Conservation (phyloP, 176 grass and related monocot species). For the Rhipidocladum racemiflorum region DNA sequence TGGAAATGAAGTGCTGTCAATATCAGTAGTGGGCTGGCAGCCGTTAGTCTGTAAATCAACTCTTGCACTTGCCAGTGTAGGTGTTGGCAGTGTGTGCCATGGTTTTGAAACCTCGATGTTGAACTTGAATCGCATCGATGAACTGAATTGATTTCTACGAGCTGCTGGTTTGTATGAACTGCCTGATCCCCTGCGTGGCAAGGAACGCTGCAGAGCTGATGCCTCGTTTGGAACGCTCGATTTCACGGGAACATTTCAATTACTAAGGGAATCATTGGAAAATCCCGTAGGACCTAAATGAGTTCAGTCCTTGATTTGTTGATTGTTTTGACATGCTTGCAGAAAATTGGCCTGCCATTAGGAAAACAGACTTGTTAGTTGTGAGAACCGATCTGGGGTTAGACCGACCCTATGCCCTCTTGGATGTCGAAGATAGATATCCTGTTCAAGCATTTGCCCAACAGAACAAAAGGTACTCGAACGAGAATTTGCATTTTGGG, state of each 20-base stretch:
- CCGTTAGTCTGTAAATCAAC: slow-evolving; percentile 28
- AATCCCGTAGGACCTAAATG: too few species aligned
- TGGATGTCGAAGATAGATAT: neutral
- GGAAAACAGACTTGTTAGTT: neutral
- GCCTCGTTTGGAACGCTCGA: neutral
- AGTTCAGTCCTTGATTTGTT: neutral
- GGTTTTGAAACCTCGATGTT: neutral
- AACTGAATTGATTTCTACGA: neutral
- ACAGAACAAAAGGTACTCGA: neutral
- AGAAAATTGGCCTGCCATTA: neutral
- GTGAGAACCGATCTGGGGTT: neutral
- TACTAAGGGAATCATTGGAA: neutral
- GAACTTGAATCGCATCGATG: neutral
- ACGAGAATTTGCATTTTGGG: neutral
- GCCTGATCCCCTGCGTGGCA: neutral
- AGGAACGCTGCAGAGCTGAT: neutral
- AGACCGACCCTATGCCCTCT: neutral
- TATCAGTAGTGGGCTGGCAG: slow-evolving; percentile 22
- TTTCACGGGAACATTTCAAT: neutral
- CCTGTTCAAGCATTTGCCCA: neutral
- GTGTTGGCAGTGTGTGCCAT: neutral
- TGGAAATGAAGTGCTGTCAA: slow-evolving; percentile 6
- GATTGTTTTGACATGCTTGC: neutral
- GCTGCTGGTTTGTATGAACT: neutral
- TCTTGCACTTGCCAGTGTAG: neutral